A percentile compares a stretch with the other conserved stretches of the same genome.
These are phyloP conservation scores for Chlorella sp. DNA, from an alignment of 139 green algal species.

Conservation along the genomic window DNA sequence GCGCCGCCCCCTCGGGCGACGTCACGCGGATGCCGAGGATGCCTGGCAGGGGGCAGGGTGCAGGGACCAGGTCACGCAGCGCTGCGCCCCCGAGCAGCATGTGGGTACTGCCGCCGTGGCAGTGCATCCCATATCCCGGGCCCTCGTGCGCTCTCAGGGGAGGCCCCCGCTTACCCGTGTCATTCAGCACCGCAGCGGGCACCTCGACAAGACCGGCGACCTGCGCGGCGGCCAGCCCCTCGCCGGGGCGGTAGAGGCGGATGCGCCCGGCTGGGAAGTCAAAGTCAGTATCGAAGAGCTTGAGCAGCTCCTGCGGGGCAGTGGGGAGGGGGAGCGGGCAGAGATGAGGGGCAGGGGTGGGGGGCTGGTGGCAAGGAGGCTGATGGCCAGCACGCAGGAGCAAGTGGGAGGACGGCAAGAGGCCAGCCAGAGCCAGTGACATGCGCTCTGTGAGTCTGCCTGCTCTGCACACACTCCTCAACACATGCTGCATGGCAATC, in stretches of 20 bases:
- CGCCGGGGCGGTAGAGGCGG: conserved; percentile 4
- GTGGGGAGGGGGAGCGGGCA: background rate
- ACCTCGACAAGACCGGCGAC: conserved; percentile 11
- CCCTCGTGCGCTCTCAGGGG: background rate
- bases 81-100: no score
- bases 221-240: conserved; percentile 1
- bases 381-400: no score
- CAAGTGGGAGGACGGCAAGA: no score
- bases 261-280: conserved; percentile 16
- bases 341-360: background rate
- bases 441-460: no score
- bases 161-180: conserved; percentile 17
- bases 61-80: no score
- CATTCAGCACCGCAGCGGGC: conserved; percentile 24
- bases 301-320: conserved; percentile 25
- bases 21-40: conserved; percentile 23
- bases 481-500: no score
- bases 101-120: no score
- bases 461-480: no score
- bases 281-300: conserved; percentile 16
- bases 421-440: no score
- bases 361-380: background rate
- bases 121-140: background rate
- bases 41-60: no score
- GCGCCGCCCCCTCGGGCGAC: background rate